Base-by-base conservation (phyloP, 2,329 filamentous ascomycete genomes). In the Xylaria digitata region DNA sequence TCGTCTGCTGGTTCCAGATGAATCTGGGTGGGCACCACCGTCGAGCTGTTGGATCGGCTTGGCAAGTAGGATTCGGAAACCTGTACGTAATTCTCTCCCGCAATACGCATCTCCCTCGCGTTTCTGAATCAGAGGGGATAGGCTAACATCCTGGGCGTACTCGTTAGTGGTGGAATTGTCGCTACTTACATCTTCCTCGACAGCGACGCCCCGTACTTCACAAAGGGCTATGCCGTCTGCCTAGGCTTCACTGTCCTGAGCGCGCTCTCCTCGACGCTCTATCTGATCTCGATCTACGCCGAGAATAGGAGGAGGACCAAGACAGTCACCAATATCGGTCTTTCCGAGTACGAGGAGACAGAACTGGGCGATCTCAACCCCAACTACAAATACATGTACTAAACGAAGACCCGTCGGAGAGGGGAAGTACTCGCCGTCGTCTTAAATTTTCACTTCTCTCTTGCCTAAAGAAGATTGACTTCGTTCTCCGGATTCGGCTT, bases 1-100 rank as follows among this genome's bases (percentile, higher is more conserved):
- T 94, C 49, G 87, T 94, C 7, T 94, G 91, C 77, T 94, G 92
- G 91, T 94, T 91, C 78, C 90, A 90, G 72, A 93, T 93, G 87
- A 94, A 94, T 73, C 81, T 93, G 1, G 88, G 88, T 1, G 91
- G 91, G 0, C 92, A 94, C 75, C 89, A 89, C 64, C 85, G 91
- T 2, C 84, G 91, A 1, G 69, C 76, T n/a, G 86, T 94, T 17
- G 91, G 91, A 13, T 87, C 87, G 8, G 92, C 90, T 0, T 94
- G 90, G 90, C 91, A 94, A 77, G 84, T 94, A 49, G 90, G 90
- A 0, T 93, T 94, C 71, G 92, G 92, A 11, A 94, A 94, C 73
- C 88, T 93, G 70, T 72, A 67, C 21, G 70, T 70, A 48, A 21
- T 23, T 19, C 32, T 21, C 54, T 58, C 7, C 7, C n/a, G 23